These are phyloP conservation scores for Aquanectria penicillioides DNA, from an alignment of 2,329 filamentous ascomycete genomes.

Conservation along the genomic window DNA sequence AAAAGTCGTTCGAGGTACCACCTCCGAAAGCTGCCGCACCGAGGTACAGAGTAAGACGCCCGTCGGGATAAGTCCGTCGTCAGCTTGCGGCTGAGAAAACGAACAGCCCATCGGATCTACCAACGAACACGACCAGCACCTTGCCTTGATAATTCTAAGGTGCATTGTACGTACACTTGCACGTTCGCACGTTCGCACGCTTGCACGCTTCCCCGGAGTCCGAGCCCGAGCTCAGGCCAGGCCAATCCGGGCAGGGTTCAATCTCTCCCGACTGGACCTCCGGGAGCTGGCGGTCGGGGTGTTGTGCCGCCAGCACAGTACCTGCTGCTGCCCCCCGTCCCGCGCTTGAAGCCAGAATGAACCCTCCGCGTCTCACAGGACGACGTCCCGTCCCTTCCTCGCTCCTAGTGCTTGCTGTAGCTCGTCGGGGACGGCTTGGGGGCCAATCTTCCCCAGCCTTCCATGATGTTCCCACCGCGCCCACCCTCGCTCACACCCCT, in stretches of 20 bases:
- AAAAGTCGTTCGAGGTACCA: not conserved
- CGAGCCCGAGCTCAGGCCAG: slow-evolving; percentile 25
- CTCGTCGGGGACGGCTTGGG: slow-evolving; percentile 10
- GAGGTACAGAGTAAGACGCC: no score
- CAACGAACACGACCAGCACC: not conserved
- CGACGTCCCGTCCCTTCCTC: no score
- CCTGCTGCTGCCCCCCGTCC: no score
- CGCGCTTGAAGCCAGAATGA: no score
- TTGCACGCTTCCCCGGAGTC: slow-evolving; percentile 27
- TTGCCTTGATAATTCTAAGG: no score
- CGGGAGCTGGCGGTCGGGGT: no score
- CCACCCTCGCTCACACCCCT: slow-evolving; percentile 17
- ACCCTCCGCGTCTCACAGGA: no score
- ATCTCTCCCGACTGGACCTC: no score
- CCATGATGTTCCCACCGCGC: slow-evolving; percentile 9
- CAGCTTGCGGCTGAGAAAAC: not conserved
- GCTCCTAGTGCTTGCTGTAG: no score
- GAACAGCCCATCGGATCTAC: slow-evolving; percentile 22
- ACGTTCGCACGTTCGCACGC: no score
- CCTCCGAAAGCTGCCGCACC: not conserved
- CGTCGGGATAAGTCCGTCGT: slow-evolving; percentile 8
- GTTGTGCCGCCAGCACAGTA: no score
- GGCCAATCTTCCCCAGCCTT: slow-evolving; percentile 12
- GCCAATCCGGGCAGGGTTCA: no score
- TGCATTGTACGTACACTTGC: slow-evolving; percentile 11